Evolutionary conservation across 441 rosid genomes (phyloP), one percentile per base, ranked within the genome.

Genomic region (Brassica balearica): DNA sequence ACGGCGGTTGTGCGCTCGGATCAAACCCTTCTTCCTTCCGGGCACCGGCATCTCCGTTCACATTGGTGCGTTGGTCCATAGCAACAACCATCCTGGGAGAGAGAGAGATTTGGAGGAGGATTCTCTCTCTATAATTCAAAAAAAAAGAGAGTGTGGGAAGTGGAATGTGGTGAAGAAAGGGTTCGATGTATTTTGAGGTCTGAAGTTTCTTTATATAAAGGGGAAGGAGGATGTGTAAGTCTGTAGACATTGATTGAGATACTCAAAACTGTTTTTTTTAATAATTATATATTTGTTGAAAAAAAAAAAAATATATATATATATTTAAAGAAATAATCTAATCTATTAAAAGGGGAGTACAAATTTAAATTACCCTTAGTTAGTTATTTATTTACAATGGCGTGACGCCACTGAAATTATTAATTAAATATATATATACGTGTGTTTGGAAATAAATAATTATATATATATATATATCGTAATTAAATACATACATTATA

Each of bases 1-100:
- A 79, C 59, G 85, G 85, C 0, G 85, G 85, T 12, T 69, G 85
- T 2, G 75, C 81, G 3, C 81, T 79, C 17, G 81, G 85, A 69
- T 82, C 83, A 72, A 82, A 82, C 69, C 76, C 53, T 22, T 65
- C 81, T 25, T 66, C 70, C 12, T 73, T 77, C 69, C 20, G 14
- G 59, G 38, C 58, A 48, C 77, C 80, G 32, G 80, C 0, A 56
- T 71, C 72, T 48, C 48, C 78, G 6, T 77, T 82, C 59, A 67
- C 73, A 77, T 73, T 71, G 77, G 20, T 71, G 0, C 80, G 76
- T 3, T 80, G 62, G 64, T 80, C 80, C 77, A 75, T 71, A 14
- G 80, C 72, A 48, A 71, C 83, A 48, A 71, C 80, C 80, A 80
- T 76, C 65, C 70, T 66, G 65, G 73, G 72, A 55, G 71, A 71